Conservation (phyloP, 805 yeast genomes). For the Yarrowia hollandica region DNA sequence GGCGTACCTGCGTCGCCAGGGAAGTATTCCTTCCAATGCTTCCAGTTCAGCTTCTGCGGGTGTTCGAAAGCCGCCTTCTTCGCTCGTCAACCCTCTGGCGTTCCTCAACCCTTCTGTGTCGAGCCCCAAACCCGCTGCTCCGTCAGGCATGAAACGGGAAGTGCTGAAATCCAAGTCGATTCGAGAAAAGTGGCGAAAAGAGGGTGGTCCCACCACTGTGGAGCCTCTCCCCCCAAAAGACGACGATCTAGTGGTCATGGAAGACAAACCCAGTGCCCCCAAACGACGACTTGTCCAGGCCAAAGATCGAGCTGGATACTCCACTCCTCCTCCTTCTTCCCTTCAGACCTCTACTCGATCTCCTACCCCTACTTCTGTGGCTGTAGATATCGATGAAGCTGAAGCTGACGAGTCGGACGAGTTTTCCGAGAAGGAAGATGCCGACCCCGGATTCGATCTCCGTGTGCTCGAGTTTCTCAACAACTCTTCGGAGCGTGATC, state of each 20-base stretch:
- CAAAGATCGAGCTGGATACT: conserved; percentile 8
- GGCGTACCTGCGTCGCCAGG: conserved; percentile 19
- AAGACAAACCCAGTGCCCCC: conserved; percentile 17
- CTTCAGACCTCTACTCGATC: background rate
- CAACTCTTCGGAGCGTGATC: conserved; percentile 68
- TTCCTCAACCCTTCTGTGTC: conserved; percentile 16
- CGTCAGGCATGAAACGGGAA: conserved; percentile 12
- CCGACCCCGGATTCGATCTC: conserved; percentile 53
- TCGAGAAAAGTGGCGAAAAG: conserved; percentile 17
- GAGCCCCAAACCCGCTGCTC: background rate
- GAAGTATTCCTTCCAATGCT: background rate
- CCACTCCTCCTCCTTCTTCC: background rate
- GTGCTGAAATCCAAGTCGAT: conserved; percentile 23
- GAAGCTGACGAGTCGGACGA: conserved; percentile 23
- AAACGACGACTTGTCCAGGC: conserved; percentile 24
- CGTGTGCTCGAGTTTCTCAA: conserved; percentile 77
- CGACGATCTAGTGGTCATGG: conserved; percentile 8
- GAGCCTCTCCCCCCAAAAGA: background rate
- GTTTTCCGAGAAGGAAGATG: conserved; percentile 48
- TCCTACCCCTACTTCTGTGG: background rate
- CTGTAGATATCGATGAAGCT: conserved; percentile 7
- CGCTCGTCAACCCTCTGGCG: conserved; percentile 11
- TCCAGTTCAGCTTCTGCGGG: background rate
- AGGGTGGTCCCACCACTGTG: background rate
- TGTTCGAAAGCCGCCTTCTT: background rate